A percentile compares a stretch with the other conserved stretches of the same genome.
Evolutionary conservation across 2,329 filamentous ascomycete genomes (phyloP).

Genomic region (Colletotrichum horii): DNA sequence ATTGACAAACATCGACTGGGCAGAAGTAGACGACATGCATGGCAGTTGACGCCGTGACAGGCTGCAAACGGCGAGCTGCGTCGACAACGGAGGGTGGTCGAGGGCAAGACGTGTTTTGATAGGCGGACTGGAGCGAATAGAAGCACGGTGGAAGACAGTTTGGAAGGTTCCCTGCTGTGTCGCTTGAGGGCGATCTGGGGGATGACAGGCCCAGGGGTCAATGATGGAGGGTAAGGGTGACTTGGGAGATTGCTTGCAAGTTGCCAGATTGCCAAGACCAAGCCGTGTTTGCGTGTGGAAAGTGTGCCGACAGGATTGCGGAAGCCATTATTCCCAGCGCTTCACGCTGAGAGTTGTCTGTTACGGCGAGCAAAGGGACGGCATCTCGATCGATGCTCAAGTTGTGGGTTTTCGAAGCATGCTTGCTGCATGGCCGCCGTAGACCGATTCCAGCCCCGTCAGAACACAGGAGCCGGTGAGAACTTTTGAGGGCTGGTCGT

Average conservation of each 20-base stretch:
- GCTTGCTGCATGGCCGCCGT: neutral
- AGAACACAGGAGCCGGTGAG: neutral
- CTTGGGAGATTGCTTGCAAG: neutral
- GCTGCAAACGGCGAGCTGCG: constrained; percentile 1
- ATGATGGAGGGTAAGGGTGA: neutral
- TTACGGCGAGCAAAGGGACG: neutral
- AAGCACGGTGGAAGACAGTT: constrained; percentile 9
- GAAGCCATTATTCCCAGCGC: neutral
- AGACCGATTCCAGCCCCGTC: neutral
- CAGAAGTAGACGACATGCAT: neutral
- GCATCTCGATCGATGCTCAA: neutral
- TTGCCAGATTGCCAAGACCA: neutral
- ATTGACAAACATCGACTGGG: neutral
- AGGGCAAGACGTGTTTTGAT: neutral
- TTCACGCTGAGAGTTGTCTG: neutral
- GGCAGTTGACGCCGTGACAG: neutral
- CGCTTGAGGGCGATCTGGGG: constrained; percentile 4
- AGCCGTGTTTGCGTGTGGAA: neutral
- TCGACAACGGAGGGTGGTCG: neutral
- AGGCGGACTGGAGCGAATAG: constrained; percentile 1
- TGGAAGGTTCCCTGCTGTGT: constrained; percentile 8
- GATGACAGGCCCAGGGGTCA: constrained; percentile 1
- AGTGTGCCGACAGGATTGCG: neutral
- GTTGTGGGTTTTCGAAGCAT: neutral
- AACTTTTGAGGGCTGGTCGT: neutral